Base-by-base conservation (phyloP, 495 filamentous ascomycete genomes). In the Penicillium macrosclerotiorum region DNA sequence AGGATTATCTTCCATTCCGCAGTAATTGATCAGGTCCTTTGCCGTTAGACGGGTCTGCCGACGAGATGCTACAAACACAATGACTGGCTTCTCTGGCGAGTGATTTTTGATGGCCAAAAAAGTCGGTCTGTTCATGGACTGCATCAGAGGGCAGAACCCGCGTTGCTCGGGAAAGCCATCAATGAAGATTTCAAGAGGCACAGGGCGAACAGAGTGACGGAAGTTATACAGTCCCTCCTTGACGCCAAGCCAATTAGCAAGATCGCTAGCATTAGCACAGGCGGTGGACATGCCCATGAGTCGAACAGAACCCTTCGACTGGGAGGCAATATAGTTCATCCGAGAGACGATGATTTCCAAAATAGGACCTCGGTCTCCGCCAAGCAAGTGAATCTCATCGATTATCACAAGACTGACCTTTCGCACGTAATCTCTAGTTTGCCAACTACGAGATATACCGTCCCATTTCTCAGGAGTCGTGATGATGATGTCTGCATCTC, bases 381-480 rank as follows among this genome's bases (percentile, higher is more conserved):
- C 93, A 8, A 99, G 78, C 24, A 99, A 69, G 68, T 99, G 93
- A 46, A 99, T 97, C 69, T 99, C 93, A 64, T 99, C 93, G 58
- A 99, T 97, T 57, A 99, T 95, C 32, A 99, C 94, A 25, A 97
- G 73, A 47, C 89, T 89, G 31, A 99, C 94, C 70, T 96, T 86
- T 32, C 87, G 84, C 18, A 99, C 93, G 62, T 97, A 99, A 34
- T 87, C 83, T 77, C 93, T 83, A 2, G 91, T 97, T 62, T 96
- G 90, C 93, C 93, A 99, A 60, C 86, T 91, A 78, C 93, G 86
- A 42, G 88, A 93, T 61, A 99, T 97, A 80, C 94, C 94, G 62
- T 99, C 93, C 93, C 93, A 99, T 63, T 99, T 99, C 65, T 99
- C 93, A 19, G 93, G 93, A 0, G 93, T 99, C 2, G 93, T 99